Evolutionary conservation across 441 rosid genomes (phyloP).

Genomic region (Gossypium trilobum): DNA sequence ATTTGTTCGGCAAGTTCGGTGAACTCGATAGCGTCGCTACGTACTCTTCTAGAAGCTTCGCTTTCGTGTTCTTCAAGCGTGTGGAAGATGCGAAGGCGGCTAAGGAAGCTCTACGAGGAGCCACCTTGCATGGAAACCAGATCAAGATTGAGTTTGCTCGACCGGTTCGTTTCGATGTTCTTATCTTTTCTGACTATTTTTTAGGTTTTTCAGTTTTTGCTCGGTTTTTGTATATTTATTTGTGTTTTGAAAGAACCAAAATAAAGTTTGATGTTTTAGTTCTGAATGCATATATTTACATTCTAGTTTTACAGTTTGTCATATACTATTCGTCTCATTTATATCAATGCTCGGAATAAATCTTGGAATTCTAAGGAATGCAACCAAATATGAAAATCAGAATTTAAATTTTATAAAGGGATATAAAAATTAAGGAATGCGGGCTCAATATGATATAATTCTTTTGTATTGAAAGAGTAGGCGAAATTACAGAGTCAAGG

Average conservation of each 20-base stretch:
- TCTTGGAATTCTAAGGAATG: neutral
- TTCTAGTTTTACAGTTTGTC: neutral
- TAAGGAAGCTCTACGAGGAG: conserved; percentile 49
- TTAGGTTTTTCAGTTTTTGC: neutral
- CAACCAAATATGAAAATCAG: neutral
- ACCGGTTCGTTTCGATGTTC: conserved; percentile 66
- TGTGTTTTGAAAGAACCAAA: conserved; percentile 3
- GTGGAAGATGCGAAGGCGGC: conserved; percentile 58
- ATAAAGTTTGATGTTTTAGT: neutral
- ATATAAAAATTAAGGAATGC: neutral
- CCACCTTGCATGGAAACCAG: conserved; percentile 33
- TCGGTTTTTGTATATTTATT: conserved; percentile 16
- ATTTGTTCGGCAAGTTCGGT: conserved; percentile 39
- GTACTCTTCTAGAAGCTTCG: conserved; percentile 46
- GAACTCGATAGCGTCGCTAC: conserved; percentile 47
- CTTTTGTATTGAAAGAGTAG: neutral
- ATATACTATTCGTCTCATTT: neutral
- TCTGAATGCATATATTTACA: neutral
- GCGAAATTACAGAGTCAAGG: neutral
- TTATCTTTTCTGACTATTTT: conserved; percentile 14
- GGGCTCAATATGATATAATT: neutral
- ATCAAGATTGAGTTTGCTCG: conserved; percentile 69
- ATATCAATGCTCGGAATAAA: neutral
- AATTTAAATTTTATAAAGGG: neutral
- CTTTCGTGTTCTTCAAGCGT: conserved; percentile 51